Conservation (phyloP, 2,329 filamentous ascomycete genomes). For the Knoxdaviesia capensis region DNA sequence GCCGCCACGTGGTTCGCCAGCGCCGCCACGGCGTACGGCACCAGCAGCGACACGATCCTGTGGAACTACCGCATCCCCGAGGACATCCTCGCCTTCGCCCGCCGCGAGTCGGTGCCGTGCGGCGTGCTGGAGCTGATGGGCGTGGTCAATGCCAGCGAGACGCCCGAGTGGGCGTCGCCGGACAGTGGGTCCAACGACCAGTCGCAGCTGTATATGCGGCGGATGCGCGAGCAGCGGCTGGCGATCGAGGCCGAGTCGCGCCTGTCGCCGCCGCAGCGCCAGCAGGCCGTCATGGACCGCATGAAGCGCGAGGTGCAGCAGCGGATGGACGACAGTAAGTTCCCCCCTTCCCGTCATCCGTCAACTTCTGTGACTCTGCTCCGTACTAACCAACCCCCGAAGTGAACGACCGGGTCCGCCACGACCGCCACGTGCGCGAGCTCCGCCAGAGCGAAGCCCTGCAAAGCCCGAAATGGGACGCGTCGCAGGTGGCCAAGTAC, state of each 20-base stretch:
- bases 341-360: background rate
- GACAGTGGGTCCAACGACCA: constrained; percentile 15
- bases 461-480: constrained; percentile 32
- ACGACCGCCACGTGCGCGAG: constrained; percentile 21
- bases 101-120: constrained; percentile 33
- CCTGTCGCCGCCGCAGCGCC: constrained; percentile 20
- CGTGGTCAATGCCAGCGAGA: constrained; percentile 25
- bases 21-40: constrained; percentile 32
- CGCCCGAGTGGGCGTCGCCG: constrained; percentile 31
- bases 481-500: constrained; percentile 22
- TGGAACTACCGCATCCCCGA: constrained; percentile 41
- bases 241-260: constrained; percentile 13
- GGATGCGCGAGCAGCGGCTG: constrained; percentile 16
- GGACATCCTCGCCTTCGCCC: constrained; percentile 26
- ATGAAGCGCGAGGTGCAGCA: constrained; percentile 20
- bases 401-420: constrained; percentile 21
- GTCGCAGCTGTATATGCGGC: constrained; percentile 16
- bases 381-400: background rate
- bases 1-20: constrained; percentile 29
- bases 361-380: background rate
- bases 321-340: constrained; percentile 24
- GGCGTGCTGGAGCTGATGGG: constrained; percentile 35
- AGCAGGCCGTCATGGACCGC: constrained; percentile 19
- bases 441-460: constrained; percentile 27
- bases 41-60: constrained; percentile 30